phyloP scores from a whole-genome alignment of 2,329 filamentous ascomycete genomes.

The Penicillium sp. region DNA sequence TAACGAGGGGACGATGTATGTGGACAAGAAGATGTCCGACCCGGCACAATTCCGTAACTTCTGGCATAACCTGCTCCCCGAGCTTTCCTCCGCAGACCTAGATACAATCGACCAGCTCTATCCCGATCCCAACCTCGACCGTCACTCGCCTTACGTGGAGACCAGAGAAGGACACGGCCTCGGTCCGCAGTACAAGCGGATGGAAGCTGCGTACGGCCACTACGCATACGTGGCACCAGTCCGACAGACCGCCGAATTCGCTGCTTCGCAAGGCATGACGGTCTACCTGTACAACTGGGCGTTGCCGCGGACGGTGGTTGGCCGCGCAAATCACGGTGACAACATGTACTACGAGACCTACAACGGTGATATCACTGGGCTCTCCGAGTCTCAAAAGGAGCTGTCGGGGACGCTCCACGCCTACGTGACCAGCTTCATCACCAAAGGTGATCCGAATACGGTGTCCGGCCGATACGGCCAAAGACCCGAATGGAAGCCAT shows the following conservation, averaged over 20 bases:
- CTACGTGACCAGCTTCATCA: slow-evolving; percentile 52
- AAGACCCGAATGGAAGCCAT: slow-evolving; percentile 40
- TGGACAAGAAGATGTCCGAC: slow-evolving; percentile 51
- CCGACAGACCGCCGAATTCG: slow-evolving; percentile 46
- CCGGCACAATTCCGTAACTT: slow-evolving; percentile 58
- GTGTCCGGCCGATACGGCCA: slow-evolving; percentile 26
- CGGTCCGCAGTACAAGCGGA: slow-evolving; percentile 53
- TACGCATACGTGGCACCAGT: slow-evolving; percentile 52
- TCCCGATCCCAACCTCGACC: slow-evolving; percentile 53
- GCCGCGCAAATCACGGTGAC: slow-evolving; percentile 50
- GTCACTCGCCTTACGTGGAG: slow-evolving; percentile 28
- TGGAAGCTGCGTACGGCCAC: slow-evolving; percentile 50
- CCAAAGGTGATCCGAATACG: slow-evolving; percentile 47
- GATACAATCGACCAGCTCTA: slow-evolving; percentile 59
- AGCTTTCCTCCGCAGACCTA: slow-evolving; percentile 53
- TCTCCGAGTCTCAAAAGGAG: slow-evolving; percentile 44
- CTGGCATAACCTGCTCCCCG: slow-evolving; percentile 61
- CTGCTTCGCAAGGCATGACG: slow-evolving; percentile 34
- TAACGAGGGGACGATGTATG: slow-evolving; percentile 66
- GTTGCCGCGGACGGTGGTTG: slow-evolving; percentile 43
- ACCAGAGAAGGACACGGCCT: slow-evolving; percentile 30
- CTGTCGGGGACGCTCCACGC: slow-evolving; percentile 47
- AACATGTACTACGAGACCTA: slow-evolving; percentile 51
- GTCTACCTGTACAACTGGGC: slow-evolving; percentile 58
- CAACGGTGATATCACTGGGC: slow-evolving; percentile 32